A percentile compares a stretch with the other conserved stretches of the same genome.
Evolutionary conservation across 179 eudicot species (phyloP).

Genomic region (Silene vulgaris): DNA sequence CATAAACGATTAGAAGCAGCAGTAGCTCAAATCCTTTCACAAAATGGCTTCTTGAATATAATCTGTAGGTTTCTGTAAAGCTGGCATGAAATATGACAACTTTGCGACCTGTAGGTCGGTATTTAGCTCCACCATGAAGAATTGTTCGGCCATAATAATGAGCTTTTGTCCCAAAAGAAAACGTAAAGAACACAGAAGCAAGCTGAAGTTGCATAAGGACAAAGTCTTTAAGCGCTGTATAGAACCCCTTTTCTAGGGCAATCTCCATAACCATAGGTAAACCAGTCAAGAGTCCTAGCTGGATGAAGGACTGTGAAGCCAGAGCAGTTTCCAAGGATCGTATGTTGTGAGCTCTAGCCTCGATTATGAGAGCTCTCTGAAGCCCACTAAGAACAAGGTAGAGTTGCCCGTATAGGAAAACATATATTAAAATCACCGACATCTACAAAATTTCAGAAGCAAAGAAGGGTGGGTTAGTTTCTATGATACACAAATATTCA

Average conservation of each 20-base stretch:
- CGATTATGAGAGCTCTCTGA: conserved; percentile 56
- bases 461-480: background rate
- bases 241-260: conserved; percentile 77
- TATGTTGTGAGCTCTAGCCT: conserved; percentile 68
- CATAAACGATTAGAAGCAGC: conserved; percentile 64
- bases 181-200: conserved; percentile 94
- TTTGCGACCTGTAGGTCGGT: conserved; percentile 82
- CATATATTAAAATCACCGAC: conserved; percentile 72
- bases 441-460: conserved; percentile 52
- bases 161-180: conserved; percentile 82
- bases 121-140: conserved; percentile 93
- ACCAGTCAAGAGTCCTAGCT: conserved; percentile 88
- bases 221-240: conserved; percentile 72
- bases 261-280: conserved; percentile 96
- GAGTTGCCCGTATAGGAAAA: conserved; percentile 87
- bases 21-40: conserved; percentile 86
- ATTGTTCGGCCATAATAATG: conserved; percentile 91
- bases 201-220: conserved; percentile 93
- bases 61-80: conserved; percentile 79
- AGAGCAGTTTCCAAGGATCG: conserved; percentile 79
- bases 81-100: conserved; percentile 85
- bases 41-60: conserved; percentile 90
- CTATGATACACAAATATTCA: background rate
- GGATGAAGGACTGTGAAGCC: conserved; percentile 92
- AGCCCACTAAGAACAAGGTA: conserved; percentile 94